These are phyloP conservation scores for Tagetes patula DNA, from an alignment of 129 eudicot species.

Conservation along the genomic window DNA sequence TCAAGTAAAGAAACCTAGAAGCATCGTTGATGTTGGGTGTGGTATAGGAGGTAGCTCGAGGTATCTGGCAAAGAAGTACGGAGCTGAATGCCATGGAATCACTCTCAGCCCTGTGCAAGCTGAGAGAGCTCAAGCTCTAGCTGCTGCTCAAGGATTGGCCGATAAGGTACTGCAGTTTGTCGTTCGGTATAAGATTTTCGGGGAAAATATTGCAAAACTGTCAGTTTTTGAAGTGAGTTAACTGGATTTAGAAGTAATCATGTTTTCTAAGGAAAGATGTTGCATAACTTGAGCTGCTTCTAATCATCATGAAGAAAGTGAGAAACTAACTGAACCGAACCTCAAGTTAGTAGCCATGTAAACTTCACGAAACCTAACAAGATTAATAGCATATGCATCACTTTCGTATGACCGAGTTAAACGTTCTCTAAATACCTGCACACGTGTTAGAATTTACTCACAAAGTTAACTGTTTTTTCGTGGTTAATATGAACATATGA, in stretches of 20 bases:
- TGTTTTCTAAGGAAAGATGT: neutral
- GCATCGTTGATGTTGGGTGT: constrained; percentile 89
- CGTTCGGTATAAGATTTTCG: neutral
- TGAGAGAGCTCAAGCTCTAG: constrained; percentile 80
- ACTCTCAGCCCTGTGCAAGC: constrained; percentile 91
- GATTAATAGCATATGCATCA: neutral
- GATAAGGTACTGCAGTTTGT: constrained; percentile 44
- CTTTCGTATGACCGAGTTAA: neutral
- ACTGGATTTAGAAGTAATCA: neutral
- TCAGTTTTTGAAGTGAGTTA: neutral
- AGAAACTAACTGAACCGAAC: neutral
- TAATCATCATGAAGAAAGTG: neutral
- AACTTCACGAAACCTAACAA: neutral
- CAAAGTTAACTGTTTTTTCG: neutral
- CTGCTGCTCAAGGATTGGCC: constrained; percentile 70
- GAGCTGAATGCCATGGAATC: constrained; percentile 66
- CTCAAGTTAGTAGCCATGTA: neutral
- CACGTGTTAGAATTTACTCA: neutral
- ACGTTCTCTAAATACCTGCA: constrained; percentile 8
- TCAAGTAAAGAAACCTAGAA: constrained; percentile 45
- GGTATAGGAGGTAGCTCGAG: constrained; percentile 97
- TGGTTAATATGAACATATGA: constrained; percentile 3
- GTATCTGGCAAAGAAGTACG: constrained; percentile 71
- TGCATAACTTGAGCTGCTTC: neutral
- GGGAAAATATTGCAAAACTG: neutral